These are phyloP conservation scores for Acrasis kona DNA, from an alignment of 78 protist genomes.

Conservation along the genomic window DNA sequence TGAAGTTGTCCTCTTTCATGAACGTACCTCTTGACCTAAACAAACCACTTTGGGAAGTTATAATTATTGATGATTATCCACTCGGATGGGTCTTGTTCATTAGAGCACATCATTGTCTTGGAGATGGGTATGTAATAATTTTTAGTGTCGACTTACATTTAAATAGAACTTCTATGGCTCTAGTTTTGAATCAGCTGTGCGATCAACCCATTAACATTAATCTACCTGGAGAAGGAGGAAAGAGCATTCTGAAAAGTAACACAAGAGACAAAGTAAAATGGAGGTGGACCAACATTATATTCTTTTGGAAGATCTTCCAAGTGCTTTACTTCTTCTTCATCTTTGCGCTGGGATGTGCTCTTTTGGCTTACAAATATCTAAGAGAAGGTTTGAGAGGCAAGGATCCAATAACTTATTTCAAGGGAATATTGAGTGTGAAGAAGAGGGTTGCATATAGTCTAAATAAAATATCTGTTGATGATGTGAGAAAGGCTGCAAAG, in stretches of 20 bases:
- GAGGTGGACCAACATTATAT: neutral
- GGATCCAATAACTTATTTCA: neutral
- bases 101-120: neutral
- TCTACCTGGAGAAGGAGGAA: no score
- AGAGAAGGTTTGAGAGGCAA: neutral
- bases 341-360: neutral
- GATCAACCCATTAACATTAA: no score
- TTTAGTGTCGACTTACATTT: neutral
- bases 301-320: neutral
- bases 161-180: no score
- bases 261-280: neutral
- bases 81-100: neutral
- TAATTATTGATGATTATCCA: neutral
- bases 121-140: neutral
- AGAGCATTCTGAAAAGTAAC: neutral
- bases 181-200: no score
- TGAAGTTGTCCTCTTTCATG: neutral
- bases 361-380: neutral
- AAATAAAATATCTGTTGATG: neutral
- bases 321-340: neutral
- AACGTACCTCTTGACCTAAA: neutral
- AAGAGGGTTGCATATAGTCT: neutral
- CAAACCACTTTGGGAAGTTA: neutral
- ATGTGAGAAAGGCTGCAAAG: neutral
- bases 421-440: neutral